Evolutionary conservation across 768 basidiomycete species (phyloP).

Genomic region (Phylloporus rhodoxanthus): DNA sequence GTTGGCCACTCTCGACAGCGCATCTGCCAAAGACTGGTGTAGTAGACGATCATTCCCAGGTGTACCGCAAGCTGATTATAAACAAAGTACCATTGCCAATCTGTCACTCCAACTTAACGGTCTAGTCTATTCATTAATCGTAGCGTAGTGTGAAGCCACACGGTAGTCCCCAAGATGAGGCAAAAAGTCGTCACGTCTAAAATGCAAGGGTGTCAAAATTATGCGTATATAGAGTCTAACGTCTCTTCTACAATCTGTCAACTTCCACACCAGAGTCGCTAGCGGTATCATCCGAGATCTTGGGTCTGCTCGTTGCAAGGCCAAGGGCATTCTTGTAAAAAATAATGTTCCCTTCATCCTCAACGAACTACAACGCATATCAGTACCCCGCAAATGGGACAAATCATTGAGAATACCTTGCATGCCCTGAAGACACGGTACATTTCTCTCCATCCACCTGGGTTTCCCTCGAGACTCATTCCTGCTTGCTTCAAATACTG

Average conservation of each 20-base stretch:
- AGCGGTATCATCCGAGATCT: slow-evolving; percentile 51
- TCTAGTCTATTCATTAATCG: not conserved
- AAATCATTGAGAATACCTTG: slow-evolving; percentile 43
- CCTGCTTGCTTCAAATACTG: slow-evolving; percentile 56
- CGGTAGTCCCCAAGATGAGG: not conserved
- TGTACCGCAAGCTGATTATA: no score
- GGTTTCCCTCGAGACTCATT: slow-evolving; percentile 61
- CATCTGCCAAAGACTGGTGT: no score
- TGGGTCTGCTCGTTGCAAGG: slow-evolving; percentile 62
- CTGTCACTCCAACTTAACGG: no score
- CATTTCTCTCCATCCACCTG: slow-evolving; percentile 75
- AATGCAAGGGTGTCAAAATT: not conserved
- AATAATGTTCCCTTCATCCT: slow-evolving; percentile 85
- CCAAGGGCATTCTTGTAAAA: slow-evolving; percentile 90
- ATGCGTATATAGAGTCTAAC: slow-evolving; percentile 2
- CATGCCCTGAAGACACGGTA: slow-evolving; percentile 73
- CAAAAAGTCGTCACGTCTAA: slow-evolving; percentile 11
- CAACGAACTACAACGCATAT: slow-evolving; percentile 61
- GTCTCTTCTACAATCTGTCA: slow-evolving; percentile 30
- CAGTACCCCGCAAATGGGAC: not conserved
- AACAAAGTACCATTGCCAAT: no score
- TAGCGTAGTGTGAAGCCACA: not conserved
- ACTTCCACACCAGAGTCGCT: slow-evolving; percentile 68
- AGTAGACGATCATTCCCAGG: no score
- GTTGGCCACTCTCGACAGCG: no score